Percentiles rank a stretch among this genome's conserved stretches.
Evolutionary conservation across 305 asterid species (phyloP).

Genomic region (Rubia balearica): DNA sequence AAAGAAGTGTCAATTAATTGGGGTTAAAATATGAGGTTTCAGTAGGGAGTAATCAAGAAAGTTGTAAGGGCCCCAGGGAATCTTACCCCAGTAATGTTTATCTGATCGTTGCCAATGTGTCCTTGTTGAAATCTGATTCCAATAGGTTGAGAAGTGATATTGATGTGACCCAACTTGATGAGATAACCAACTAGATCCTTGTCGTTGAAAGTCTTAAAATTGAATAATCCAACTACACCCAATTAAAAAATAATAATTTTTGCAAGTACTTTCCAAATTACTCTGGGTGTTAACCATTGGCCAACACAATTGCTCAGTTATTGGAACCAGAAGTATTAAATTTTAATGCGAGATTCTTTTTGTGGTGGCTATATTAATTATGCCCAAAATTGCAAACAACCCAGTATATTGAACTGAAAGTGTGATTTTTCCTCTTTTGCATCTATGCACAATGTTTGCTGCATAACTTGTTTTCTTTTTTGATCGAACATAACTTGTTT

Average conservation of each 20-base stretch:
- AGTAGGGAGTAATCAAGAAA: background rate
- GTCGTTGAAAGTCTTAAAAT: too few species aligned
- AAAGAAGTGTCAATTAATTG: too few species aligned
- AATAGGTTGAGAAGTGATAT: background rate
- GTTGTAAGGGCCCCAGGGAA: background rate
- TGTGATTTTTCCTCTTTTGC: background rate
- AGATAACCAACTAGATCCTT: too few species aligned
- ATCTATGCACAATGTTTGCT: background rate
- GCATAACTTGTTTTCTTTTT: background rate
- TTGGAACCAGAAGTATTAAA: background rate
- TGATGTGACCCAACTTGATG: background rate
- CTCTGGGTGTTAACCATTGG: background rate
- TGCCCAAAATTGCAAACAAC: background rate
- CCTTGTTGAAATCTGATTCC: background rate
- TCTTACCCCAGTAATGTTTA: background rate
- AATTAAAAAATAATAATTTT: background rate
- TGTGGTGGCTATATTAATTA: background rate
- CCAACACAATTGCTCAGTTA: background rate
- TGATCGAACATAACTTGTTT: background rate
- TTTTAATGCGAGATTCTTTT: background rate
- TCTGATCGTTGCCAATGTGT: background rate
- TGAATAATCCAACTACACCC: too few species aligned
- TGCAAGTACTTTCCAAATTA: background rate
- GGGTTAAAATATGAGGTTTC: background rate
- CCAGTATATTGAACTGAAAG: background rate